Conservation (phyloP, 192 early-diverging fungal species). For the Gorgonomyces haynaldii region DNA sequence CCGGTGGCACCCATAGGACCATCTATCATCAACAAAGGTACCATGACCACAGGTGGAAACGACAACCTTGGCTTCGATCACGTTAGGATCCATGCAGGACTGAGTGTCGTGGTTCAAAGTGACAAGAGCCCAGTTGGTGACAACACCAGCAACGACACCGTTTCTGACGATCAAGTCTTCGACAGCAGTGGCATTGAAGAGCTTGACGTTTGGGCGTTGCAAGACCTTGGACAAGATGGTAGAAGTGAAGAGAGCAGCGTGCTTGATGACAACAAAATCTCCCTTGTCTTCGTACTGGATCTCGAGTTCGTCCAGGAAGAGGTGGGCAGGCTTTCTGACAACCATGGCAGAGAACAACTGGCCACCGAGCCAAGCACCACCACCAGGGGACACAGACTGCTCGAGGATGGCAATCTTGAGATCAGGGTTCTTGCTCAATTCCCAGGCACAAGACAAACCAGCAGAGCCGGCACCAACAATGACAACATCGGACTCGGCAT, state of each 20-base stretch:
- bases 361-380: constrained; percentile 63
- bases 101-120: constrained; percentile 43
- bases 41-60: constrained; percentile 57
- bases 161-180: constrained; percentile 57
- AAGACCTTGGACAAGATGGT: constrained; percentile 57
- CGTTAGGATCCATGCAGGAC: constrained; percentile 65
- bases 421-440: constrained; percentile 45
- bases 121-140: constrained; percentile 67
- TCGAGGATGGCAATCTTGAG: constrained; percentile 63
- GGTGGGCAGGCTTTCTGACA: constrained; percentile 58
- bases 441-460: constrained; percentile 57
- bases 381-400: constrained; percentile 55
- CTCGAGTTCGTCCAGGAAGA: constrained; percentile 50
- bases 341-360: constrained; percentile 63
- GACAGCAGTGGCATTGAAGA: constrained; percentile 65
- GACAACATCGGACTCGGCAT: constrained; percentile 56
- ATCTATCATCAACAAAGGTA: background rate
- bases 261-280: constrained; percentile 61
- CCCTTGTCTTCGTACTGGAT: constrained; percentile 62
- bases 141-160: constrained; percentile 44
- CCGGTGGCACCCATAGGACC: constrained; percentile 59
- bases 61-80: constrained; percentile 52
- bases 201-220: constrained; percentile 48
- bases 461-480: constrained; percentile 49
- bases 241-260: constrained; percentile 62